A percentile compares a stretch with the other conserved stretches of the same genome.
These are phyloP conservation scores for Acanthochlamys bracteata DNA, from an alignment of 106 monocot species.

Conservation along the genomic window DNA sequence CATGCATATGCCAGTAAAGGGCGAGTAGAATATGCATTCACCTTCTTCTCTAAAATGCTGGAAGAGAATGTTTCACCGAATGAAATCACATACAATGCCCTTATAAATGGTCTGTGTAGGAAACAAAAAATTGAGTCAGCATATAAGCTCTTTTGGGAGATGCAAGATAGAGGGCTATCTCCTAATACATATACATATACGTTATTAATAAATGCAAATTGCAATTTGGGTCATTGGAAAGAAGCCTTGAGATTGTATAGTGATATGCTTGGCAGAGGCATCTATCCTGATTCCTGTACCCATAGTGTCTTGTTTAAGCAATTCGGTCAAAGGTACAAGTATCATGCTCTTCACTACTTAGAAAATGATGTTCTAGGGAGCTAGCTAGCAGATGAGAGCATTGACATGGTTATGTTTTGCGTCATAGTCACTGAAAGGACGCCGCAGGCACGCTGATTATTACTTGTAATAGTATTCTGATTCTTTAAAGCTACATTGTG, in stretches of 20 bases:
- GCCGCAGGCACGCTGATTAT: too few relatives aligned
- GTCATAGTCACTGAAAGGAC: neutral
- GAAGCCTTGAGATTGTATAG: conserved; percentile 58
- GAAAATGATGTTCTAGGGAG: conserved; percentile 42
- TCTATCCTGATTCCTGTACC: conserved; percentile 56
- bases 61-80: conserved; percentile 39
- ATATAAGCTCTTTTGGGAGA: conserved; percentile 54
- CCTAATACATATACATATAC: conserved; percentile 89
- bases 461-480: too few relatives aligned
- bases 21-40: conserved; percentile 31
- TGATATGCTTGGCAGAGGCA: conserved; percentile 63
- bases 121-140: conserved; percentile 29
- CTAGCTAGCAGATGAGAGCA: conserved; percentile 1
- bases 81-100: conserved; percentile 81
- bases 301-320: conserved; percentile 52
- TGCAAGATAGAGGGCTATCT: conserved; percentile 62
- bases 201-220: conserved; percentile 61
- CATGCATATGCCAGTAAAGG: conserved; percentile 61
- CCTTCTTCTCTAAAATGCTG: conserved; percentile 44
- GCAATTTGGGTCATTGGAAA: conserved; percentile 47
- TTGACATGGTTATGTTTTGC: neutral
- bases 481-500: too few relatives aligned
- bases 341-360: conserved; percentile 26
- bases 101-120: conserved; percentile 79
- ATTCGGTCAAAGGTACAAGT: conserved; percentile 33